phyloP scores from a whole-genome alignment of 2,329 filamentous ascomycete species.

The Biscogniauxia mediterranea region DNA sequence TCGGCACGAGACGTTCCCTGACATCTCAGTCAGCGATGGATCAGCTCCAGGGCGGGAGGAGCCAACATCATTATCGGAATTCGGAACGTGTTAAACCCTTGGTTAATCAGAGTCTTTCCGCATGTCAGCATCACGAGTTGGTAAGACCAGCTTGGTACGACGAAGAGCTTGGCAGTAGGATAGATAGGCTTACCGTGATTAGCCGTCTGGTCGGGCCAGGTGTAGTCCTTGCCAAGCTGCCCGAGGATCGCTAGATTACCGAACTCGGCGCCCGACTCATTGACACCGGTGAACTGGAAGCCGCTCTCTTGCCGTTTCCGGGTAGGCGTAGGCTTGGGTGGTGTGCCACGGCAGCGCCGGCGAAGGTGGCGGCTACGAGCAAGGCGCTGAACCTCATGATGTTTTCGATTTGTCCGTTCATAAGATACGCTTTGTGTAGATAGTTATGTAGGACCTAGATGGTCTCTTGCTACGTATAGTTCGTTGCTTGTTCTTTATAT shows the following conservation, averaged over 20 bases:
- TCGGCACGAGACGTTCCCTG: constrained; percentile 55
- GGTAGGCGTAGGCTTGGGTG: constrained; percentile 26
- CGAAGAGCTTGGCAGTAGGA: background rate
- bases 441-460: background rate
- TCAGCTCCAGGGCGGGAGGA: background rate
- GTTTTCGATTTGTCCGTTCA: constrained; percentile 1
- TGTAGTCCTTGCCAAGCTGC: constrained; percentile 55
- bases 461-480: background rate
- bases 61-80: constrained; percentile 55
- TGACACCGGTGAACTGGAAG: constrained; percentile 37
- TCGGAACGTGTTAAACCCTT: constrained; percentile 57
- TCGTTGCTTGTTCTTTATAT: constrained; percentile 12
- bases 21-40: background rate
- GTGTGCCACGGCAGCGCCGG: constrained; percentile 31
- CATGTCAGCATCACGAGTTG: constrained; percentile 4
- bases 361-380: constrained; percentile 30
- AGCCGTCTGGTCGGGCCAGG: constrained; percentile 52
- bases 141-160: background rate
- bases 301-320: constrained; percentile 34
- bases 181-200: constrained; percentile 34
- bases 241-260: constrained; percentile 56
- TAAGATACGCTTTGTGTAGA: background rate
- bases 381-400: constrained; percentile 36
- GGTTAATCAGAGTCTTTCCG: constrained; percentile 43
- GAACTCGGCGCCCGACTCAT: constrained; percentile 58